Conservation (phyloP, 768 basidiomycete genomes). For the Tylopilus felleus region DNA sequence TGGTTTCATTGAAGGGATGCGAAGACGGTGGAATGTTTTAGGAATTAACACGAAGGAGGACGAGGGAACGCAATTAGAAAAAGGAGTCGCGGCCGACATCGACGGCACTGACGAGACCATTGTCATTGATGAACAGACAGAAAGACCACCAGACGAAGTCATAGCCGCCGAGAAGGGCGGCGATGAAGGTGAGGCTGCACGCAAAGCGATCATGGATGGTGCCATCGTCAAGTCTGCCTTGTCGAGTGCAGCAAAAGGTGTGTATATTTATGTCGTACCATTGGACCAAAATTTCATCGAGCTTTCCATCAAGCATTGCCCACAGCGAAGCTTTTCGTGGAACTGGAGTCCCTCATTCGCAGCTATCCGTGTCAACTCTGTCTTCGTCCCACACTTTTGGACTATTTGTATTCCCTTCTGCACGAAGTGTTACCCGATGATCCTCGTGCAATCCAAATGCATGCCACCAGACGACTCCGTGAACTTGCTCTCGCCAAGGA, state of each 20-base stretch:
- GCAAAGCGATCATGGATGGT: conserved; percentile 69
- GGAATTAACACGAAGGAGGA: conserved; percentile 46
- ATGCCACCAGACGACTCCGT: conserved; percentile 37
- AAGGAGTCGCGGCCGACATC: conserved; percentile 26
- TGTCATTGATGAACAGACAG: conserved; percentile 21
- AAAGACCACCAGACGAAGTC: conserved; percentile 25
- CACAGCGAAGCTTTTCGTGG: conserved; percentile 38
- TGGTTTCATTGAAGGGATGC: conserved; percentile 75
- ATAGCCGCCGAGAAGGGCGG: conserved; percentile 37
- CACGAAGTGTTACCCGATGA: conserved; percentile 35
- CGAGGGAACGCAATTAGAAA: conserved; percentile 10
- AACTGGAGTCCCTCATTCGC: conserved; percentile 41
- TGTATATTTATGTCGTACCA: conserved; percentile 17
- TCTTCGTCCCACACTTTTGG: conserved; percentile 40
- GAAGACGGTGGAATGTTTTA: conserved; percentile 75
- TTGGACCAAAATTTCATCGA: conserved; percentile 7
- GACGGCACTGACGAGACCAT: conserved; percentile 9
- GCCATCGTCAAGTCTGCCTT: conserved; percentile 80
- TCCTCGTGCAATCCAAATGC: conserved; percentile 37
- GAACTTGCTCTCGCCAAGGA: conserved; percentile 28
- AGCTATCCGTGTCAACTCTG: conserved; percentile 40
- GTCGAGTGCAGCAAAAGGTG: conserved; percentile 70
- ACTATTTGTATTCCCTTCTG: conserved; percentile 43
- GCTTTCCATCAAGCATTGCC: conserved; percentile 36
- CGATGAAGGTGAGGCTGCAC: conserved; percentile 51